Evolutionary conservation across 2,329 filamentous ascomycete genomes (phyloP).

Genomic region (Bisporella sp.): DNA sequence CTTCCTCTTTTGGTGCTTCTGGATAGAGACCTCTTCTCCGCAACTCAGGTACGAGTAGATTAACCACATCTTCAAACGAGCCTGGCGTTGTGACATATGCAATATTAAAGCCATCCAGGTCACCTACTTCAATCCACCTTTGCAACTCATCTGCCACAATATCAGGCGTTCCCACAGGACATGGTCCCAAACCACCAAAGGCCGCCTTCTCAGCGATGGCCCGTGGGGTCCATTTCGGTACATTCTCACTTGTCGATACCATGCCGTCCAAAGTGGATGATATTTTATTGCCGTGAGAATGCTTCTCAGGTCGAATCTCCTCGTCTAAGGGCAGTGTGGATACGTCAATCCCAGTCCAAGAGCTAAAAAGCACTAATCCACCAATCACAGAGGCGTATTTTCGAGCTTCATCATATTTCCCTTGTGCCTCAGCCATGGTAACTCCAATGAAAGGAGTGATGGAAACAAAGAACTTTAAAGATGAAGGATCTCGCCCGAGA

Average conservation of each 20-base stretch:
- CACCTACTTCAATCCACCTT: constrained; percentile 51
- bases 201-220: constrained; percentile 56
- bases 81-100: constrained; percentile 60
- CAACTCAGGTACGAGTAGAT: constrained; percentile 58
- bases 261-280: too few relatives aligned
- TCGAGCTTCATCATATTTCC: too few relatives aligned
- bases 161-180: constrained; percentile 3
- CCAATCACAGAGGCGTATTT: constrained; percentile 43
- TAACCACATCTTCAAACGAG: constrained; percentile 61
- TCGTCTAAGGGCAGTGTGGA: too few relatives aligned
- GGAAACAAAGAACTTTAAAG: too few relatives aligned
- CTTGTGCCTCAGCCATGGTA: too few relatives aligned
- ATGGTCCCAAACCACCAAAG: constrained; percentile 44
- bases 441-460: too few relatives aligned
- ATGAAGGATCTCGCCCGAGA: too few relatives aligned
- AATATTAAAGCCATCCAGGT: constrained; percentile 71
- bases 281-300: background rate
- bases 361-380: constrained; percentile 55
- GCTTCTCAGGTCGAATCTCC: constrained; percentile 34
- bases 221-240: too few relatives aligned
- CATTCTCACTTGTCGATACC: too few relatives aligned
- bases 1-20: constrained; percentile 17
- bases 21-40: constrained; percentile 47
- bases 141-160: constrained; percentile 32
- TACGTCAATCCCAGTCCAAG: constrained; percentile 40